Evolutionary conservation across 345 rosid species (phyloP), one percentile per base, ranked within the genome.

Genomic region (Eucalyptus leucophloia): DNA sequence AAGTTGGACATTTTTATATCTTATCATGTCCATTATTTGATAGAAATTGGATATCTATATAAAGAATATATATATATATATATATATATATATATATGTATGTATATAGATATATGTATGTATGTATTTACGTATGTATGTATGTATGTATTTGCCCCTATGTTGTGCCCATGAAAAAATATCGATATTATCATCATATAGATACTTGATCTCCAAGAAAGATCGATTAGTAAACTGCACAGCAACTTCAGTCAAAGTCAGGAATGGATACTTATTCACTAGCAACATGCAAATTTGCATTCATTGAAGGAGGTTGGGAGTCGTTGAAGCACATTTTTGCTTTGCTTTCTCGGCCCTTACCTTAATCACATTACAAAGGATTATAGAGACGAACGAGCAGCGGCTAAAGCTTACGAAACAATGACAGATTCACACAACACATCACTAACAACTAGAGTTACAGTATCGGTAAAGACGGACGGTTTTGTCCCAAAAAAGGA

Each of bases 381-480:
- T 62, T 62, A 62, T 30, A 30, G 34, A 30, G 72, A 17, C 3
- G 2, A 30, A 62, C 1, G 10, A 62, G 34, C 34, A 62, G 3
- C 34, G 8, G 34, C 34, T 30, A 62, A 14, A 28, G 72, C 72
- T 62, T 62, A 62, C 3, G 3, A 30, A 62, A 16, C 37, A 14
- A 30, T 13, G 72, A 62, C 0, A 13, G 16, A 60, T 60, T 26
- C 32, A 12, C 19, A 7, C 34, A 30, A 30, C 37, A 62, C 19
- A 13, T 30, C 19, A 30, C 17, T 4, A 62, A 5, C 5, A 30
- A 62, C 2, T 30, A 30, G 19, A 62, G 72, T 62, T 62, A 30
- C 9, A 16, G 10, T 30, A 51, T 51, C 4, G 7, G 23, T 51
- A 51, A 7, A 51, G 56, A 51, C 9, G 0, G 0, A 18, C 1